A percentile compares a stretch with the other conserved stretches of the same genome.
phyloP scores from a whole-genome alignment of 352 stramenopile species.

The Phytophthora tentaculata region DNA sequence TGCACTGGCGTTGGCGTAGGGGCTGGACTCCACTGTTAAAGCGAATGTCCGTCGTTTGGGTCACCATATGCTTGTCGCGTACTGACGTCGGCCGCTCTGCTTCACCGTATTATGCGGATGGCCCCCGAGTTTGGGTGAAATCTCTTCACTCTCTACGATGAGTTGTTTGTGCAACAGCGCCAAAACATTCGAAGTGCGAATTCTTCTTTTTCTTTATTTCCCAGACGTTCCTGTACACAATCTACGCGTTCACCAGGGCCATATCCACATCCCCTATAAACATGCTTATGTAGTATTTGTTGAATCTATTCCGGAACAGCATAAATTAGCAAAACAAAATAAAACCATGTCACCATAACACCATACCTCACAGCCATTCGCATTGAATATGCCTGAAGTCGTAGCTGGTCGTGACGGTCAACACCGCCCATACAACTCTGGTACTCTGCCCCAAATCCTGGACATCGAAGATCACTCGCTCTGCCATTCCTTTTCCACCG shows the following conservation, averaged over 20 bases:
- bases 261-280: conserved; percentile 10
- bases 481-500: neutral
- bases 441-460: neutral
- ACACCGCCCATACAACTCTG: neutral
- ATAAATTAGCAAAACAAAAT: conserved; percentile 8
- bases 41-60: neutral
- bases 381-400: neutral
- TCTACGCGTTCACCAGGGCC: conserved; percentile 9
- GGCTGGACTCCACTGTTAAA: too few species aligned
- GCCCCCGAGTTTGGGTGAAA: neutral
- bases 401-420: neutral
- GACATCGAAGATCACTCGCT: neutral
- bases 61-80: neutral
- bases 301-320: conserved; percentile 6
- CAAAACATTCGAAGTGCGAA: neutral
- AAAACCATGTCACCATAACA: conserved; percentile 6
- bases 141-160: neutral
- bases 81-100: neutral
- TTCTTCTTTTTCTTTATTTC: neutral
- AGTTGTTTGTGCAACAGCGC: neutral
- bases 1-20: neutral
- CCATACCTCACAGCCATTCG: neutral
- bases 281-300: conserved; percentile 10
- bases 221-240: neutral
- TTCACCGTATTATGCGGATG: too few species aligned